Evolutionary conservation across 495 filamentous ascomycete genomes (phyloP).

Genomic region (Schizothecium vesticola): DNA sequence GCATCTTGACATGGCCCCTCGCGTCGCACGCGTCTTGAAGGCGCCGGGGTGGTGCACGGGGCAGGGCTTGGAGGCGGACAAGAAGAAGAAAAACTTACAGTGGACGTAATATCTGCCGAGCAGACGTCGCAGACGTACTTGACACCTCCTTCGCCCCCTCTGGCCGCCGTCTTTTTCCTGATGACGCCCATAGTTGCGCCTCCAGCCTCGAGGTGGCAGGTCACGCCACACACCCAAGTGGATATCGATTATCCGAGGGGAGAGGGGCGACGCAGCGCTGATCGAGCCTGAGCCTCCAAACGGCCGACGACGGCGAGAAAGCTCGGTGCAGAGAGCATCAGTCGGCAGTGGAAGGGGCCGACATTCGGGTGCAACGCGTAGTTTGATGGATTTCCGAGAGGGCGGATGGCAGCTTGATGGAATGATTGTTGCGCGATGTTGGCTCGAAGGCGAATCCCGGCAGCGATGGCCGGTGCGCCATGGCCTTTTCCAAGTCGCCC

Average conservation of each 20-base stretch:
- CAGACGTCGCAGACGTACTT: slow-evolving; percentile 97
- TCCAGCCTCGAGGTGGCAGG: no score
- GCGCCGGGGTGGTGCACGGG: slow-evolving; percentile 1
- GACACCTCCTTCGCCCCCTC: slow-evolving; percentile 85
- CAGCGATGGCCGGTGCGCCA: not conserved
- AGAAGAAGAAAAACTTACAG: slow-evolving; percentile 52
- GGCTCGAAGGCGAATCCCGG: slow-evolving; percentile 10
- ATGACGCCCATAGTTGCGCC: slow-evolving; percentile 75
- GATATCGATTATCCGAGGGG: slow-evolving; percentile 11
- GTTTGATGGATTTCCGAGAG: slow-evolving; percentile 21
- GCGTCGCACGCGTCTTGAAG: not conserved
- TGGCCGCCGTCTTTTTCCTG: slow-evolving; percentile 86
- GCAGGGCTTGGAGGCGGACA: not conserved
- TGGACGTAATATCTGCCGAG: slow-evolving; percentile 90
- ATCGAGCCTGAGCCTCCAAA: slow-evolving; percentile 7
- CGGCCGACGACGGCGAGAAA: slow-evolving; percentile 13
- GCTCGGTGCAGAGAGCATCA: slow-evolving; percentile 6
- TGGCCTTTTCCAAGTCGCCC: not conserved
- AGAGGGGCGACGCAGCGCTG: slow-evolving; percentile 14
- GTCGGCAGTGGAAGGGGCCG: not conserved
- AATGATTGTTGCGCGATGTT: slow-evolving; percentile 11
- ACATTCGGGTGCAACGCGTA: slow-evolving; percentile 12
- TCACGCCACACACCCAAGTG: slow-evolving; percentile 9
- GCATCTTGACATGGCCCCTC: not conserved
- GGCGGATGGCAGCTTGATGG: slow-evolving; percentile 18